A percentile compares a stretch with the other conserved stretches of the same genome.
Conservation (phyloP, 176 grass and related monocot species). For the Paspalum notatum region DNA sequence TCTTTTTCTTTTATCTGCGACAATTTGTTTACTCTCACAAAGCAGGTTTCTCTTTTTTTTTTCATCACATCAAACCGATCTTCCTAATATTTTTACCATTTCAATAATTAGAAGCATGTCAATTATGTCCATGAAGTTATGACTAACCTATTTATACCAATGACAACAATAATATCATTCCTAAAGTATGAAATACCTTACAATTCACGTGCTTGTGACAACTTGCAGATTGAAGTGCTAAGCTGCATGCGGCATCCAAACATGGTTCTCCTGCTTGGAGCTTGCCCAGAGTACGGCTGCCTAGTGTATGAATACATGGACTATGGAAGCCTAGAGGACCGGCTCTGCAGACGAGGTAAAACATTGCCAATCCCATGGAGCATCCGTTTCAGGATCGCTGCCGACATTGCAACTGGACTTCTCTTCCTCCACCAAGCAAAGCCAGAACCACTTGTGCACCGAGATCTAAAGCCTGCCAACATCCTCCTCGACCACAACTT, state of each 20-base stretch:
- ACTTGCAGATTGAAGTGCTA: constrained; percentile 73
- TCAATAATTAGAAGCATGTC: constrained; percentile 4
- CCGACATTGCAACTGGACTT: constrained; percentile 76
- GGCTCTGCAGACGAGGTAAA: constrained; percentile 67
- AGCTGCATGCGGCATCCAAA: constrained; percentile 92
- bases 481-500: constrained; percentile 93
- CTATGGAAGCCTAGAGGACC: constrained; percentile 82
- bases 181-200: background rate
- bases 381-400: constrained; percentile 78
- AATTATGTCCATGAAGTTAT: constrained; percentile 14
- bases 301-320: constrained; percentile 97
- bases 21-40: background rate
- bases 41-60: background rate
- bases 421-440: constrained; percentile 90
- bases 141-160: constrained; percentile 6
- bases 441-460: constrained; percentile 86
- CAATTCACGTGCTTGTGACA: constrained; percentile 4
- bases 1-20: constrained; percentile 5
- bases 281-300: constrained; percentile 83
- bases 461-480: constrained; percentile 93
- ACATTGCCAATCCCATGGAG: constrained; percentile 72
- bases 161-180: background rate
- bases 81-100: constrained; percentile 8
- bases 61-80: background rate
- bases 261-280: constrained; percentile 92